phyloP scores from a whole-genome alignment of 2,329 filamentous ascomycete species.

The Ploettnerulaceae sp. region DNA sequence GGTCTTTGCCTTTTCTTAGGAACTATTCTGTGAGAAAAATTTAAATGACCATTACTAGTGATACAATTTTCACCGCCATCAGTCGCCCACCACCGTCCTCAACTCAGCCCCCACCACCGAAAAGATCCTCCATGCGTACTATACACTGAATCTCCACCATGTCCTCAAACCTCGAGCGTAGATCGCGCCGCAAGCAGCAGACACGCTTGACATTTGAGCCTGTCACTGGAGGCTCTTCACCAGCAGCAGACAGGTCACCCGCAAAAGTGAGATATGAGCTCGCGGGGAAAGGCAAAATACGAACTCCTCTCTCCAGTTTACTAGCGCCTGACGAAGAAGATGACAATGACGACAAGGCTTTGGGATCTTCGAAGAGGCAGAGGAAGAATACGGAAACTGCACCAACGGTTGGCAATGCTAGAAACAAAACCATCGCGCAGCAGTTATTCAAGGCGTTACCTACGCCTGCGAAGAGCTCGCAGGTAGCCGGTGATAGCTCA shows the following conservation, averaged over 20 bases:
- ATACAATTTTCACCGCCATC: no score
- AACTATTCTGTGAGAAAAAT: no score
- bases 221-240: slow-evolving; percentile 16
- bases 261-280: slow-evolving; percentile 26
- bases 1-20: no score
- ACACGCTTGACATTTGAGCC: slow-evolving; percentile 30
- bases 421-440: slow-evolving; percentile 10
- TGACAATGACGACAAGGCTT: slow-evolving; percentile 10
- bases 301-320: slow-evolving; percentile 6
- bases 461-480: slow-evolving; percentile 25
- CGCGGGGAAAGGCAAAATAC: slow-evolving; percentile 8
- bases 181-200: slow-evolving; percentile 26
- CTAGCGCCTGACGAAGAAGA: slow-evolving; percentile 7
- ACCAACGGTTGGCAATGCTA: neutral
- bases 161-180: slow-evolving; percentile 25
- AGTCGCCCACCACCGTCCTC: no score
- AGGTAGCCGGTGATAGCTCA: neutral
- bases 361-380: slow-evolving; percentile 9
- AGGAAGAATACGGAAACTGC: slow-evolving; percentile 1
- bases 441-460: slow-evolving; percentile 20
- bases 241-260: slow-evolving; percentile 18
- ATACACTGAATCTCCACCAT: slow-evolving; percentile 6
- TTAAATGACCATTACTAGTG: no score
- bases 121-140: no score
- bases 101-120: no score